Base-by-base conservation (phyloP, 2,329 filamentous ascomycete species). In the Ceratocystis smalleyi region DNA sequence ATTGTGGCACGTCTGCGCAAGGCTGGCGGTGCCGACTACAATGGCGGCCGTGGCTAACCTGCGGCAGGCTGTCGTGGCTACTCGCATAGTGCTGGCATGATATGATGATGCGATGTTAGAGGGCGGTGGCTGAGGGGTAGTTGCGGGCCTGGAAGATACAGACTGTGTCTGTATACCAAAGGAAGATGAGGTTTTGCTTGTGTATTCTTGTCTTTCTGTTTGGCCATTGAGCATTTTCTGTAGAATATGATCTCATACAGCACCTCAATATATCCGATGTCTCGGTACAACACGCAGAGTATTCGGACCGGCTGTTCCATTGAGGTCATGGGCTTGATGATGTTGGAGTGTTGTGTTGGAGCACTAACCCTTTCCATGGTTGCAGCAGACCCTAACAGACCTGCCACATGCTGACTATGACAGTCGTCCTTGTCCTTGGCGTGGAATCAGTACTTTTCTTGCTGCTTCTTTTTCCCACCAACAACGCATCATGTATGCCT, bases 11-110 rank as follows among this genome's bases (percentile, higher is more conserved):
- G 80, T 70, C 73, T 87, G 74, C 76, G 85, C 72, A 85, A 82
- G 75, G 84, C 81, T 3, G 85, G 85, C 64, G 85, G 85, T 40
- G 85, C 85, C 17, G 85, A 88, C 73, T 88, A 87, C 78, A 85
- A 87, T 70, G 83, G 84, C 6, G 84, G 81, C 10, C 74, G 83
- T 68, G 83, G 81, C 7, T 83, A 30, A 19, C 35, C 35, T 15
- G 10, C 35, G 1, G 35, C 3, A 10, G 15, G 12, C 10, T 57
- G 54, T 27, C 47, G 47, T 5, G 7, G 22, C 5, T 22, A 22
- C 7, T 22, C 7, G 19, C 1, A 27, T 12, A 51, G 10, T 10
- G 22, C 47, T 7, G 47, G 47, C 47, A 22, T 49, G 47, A 22
- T 22, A 22, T 49, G 19, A 22, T 40, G 35, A 40, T 15, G 35